phyloP scores from a whole-genome alignment of 164 flowering plant genomes.

The Euptelea pleiosperma region DNA sequence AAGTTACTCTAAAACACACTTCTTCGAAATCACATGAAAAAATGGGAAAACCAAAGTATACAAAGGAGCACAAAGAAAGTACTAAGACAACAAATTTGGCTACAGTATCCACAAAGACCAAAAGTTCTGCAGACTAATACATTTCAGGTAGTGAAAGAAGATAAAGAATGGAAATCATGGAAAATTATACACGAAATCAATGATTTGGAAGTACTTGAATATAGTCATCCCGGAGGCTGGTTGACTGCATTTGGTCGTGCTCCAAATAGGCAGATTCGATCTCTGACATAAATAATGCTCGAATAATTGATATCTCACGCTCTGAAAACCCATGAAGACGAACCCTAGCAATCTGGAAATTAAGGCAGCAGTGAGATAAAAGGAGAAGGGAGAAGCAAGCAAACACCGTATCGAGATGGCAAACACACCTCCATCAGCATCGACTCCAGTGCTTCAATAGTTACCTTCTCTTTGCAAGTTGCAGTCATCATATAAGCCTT shows the following conservation, averaged over 20 bases:
- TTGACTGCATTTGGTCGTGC: slow-evolving; percentile 92
- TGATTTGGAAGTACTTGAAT: slow-evolving; percentile 49
- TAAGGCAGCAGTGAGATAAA: slow-evolving; percentile 7
- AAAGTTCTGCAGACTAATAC: too few relatives aligned
- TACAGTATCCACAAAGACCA: too few relatives aligned
- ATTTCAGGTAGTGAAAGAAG: not conserved
- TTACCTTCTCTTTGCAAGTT: slow-evolving; percentile 85
- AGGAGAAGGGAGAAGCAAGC: not conserved
- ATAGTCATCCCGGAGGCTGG: slow-evolving; percentile 80
- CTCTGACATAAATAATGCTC: slow-evolving; percentile 82
- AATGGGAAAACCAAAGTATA: not conserved
- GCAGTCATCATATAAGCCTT: slow-evolving; percentile 84
- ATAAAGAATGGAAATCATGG: not conserved
- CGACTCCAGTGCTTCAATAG: slow-evolving; percentile 75
- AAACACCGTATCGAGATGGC: slow-evolving; percentile 1
- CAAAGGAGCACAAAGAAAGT: not conserved
- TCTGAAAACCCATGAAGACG: slow-evolving; percentile 91
- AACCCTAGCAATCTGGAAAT: slow-evolving; percentile 76
- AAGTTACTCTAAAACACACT: too few relatives aligned
- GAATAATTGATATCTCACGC: slow-evolving; percentile 73
- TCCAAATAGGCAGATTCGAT: slow-evolving; percentile 95
- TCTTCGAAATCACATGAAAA: not conserved
- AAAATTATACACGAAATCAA: slow-evolving; percentile 4
- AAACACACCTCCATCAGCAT: slow-evolving; percentile 76
- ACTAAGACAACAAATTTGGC: not conserved